A percentile compares a stretch with the other conserved stretches of the same genome.
Evolutionary conservation across 1,284 basidiomycete genomes (phyloP).

Genomic region (Tilletia indica): DNA sequence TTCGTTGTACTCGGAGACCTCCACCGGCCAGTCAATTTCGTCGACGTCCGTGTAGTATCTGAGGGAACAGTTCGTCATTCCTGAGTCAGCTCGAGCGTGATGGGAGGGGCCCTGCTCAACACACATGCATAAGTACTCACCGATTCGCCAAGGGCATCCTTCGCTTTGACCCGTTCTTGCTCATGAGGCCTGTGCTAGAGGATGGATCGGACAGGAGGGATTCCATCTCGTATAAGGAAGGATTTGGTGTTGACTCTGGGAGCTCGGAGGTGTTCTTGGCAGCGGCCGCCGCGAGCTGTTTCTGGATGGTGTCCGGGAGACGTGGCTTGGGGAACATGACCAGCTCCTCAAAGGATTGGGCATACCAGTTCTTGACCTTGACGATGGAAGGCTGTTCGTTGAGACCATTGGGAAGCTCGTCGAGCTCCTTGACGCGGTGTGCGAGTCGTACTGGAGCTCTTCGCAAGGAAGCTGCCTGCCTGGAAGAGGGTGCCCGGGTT

Average conservation of each 20-base stretch:
- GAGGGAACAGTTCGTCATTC: background rate
- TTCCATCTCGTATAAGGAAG: conserved; percentile 40
- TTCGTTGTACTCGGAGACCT: conserved; percentile 89
- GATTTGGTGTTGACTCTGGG: conserved; percentile 47
- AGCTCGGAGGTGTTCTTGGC: conserved; percentile 38
- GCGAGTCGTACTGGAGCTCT: conserved; percentile 88
- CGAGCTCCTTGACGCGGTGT: conserved; percentile 93
- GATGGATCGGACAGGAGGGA: background rate
- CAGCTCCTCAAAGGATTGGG: conserved; percentile 81
- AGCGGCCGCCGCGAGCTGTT: conserved; percentile 34
- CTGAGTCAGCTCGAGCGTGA: background rate
- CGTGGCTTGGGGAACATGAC: conserved; percentile 50
- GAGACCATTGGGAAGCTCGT: conserved; percentile 87
- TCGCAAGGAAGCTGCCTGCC: conserved; percentile 61
- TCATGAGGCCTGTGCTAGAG: conserved; percentile 16
- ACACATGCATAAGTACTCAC: background rate
- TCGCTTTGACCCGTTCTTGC: conserved; percentile 22
- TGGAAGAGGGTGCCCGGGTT: conserved; percentile 52
- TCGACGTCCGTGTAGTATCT: conserved; percentile 81
- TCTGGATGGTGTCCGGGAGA: conserved; percentile 48
- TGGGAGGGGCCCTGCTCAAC: background rate
- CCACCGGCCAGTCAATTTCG: conserved; percentile 76
- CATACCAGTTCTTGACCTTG: conserved; percentile 98
- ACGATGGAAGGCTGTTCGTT: conserved; percentile 88
- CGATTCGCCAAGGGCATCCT: conserved; percentile 15